Conservation (phyloP, 352 stramenopile species). For the Globisporangium irregulare region DNA sequence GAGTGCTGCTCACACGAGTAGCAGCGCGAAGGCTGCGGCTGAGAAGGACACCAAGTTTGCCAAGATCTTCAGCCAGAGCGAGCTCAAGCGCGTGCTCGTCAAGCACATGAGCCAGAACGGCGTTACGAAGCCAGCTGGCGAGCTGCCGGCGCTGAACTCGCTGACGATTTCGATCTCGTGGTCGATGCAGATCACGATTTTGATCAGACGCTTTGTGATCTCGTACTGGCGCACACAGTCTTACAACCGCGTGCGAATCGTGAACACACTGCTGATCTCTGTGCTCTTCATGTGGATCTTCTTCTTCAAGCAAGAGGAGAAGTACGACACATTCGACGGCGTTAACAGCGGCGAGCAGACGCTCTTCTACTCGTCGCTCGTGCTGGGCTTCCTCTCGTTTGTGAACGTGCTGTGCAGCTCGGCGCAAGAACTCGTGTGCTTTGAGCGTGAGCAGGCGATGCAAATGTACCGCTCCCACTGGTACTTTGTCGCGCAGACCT, state of each 20-base stretch:
- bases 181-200: conserved; percentile 23
- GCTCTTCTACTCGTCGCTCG: conserved; percentile 67
- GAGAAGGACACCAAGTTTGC: conserved; percentile 25
- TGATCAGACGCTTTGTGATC: conserved; percentile 35
- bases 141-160: conserved; percentile 11
- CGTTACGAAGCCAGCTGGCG: conserved; percentile 11
- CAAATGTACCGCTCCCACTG: conserved; percentile 62
- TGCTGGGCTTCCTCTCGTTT: conserved; percentile 56
- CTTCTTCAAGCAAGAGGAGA: conserved; percentile 4
- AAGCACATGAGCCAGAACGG: conserved; percentile 14
- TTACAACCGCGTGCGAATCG: conserved; percentile 4
- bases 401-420: conserved; percentile 56
- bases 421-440: conserved; percentile 67
- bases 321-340: conserved; percentile 24
- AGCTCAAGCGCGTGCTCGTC: conserved; percentile 17
- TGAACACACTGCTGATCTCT: conserved; percentile 41
- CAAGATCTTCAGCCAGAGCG: conserved; percentile 23
- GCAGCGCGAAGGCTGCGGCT: neutral
- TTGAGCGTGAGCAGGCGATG: conserved; percentile 71
- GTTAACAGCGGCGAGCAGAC: conserved; percentile 38
- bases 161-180: conserved; percentile 1
- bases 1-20: conserved; percentile 5
- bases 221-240: conserved; percentile 55
- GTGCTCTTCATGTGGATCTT: conserved; percentile 35
- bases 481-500: conserved; percentile 50